Base-by-base conservation (phyloP, 148 eudicot genomes). In the Chenopodium album region DNA sequence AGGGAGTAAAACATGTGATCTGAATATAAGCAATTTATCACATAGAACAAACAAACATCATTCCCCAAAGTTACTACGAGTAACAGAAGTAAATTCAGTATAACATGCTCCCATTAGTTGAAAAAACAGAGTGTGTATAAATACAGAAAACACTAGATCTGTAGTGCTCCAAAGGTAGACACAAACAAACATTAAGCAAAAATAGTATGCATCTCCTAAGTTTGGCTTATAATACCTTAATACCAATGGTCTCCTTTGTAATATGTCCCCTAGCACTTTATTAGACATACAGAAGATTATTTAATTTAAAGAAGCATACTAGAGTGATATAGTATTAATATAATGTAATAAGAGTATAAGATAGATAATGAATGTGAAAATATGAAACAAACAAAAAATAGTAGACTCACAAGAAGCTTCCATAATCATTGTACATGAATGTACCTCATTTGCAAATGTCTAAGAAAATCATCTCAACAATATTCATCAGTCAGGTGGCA, bases 321-420 rank as follows among this genome's bases (percentile, higher is more conserved):
- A 67, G n/a, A 72, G 26, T 75, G 31, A 22, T 29, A 28, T 52
- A 5, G 29, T 74, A 74, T 50, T 7, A 74, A 74, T 74, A 74
- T 26, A 47, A 31, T 29, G 47, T 74, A 23, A 74, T 74, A 74
- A 26, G 26, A 26, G 26, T 26, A 26, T 26, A 26, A 47, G 63
- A 74, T 63, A 74, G n/a, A 52, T 74, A 41, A 29, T 28, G 16
- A n/a, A n/a, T 10, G 17, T 9, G 41, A 41, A 37, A 46, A 3
- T 46, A 72, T 72, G 23, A 22, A 7, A 29, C 2, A 26, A 2
- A 26, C 3, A 34, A 12, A 19, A 78, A 34, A 47, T 11, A 78
- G 79, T n/a, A 62, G 12, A 23, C 14, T 54, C 41, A 44, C 34
- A 66, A 78, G 80, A 78, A 77, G 71, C 79, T 62, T 77, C 79